phyloP scores from a whole-genome alignment of 352 stramenopile genomes.

The Phytophthora brassicae region DNA sequence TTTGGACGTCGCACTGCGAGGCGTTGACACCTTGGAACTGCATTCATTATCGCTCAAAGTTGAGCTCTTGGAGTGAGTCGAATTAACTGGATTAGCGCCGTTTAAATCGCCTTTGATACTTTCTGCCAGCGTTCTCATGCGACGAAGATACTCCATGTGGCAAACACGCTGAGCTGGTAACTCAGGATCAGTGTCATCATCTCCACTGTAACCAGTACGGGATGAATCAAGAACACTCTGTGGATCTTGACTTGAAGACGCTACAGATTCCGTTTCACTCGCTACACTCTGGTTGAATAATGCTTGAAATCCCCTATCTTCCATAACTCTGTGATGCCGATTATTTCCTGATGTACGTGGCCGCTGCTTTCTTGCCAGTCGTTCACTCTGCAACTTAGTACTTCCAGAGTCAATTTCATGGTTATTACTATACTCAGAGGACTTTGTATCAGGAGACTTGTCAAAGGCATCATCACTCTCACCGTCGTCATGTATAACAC shows the following conservation, averaged over 20 bases:
- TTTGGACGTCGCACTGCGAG: conserved; percentile 33
- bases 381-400: neutral
- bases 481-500: conserved; percentile 45
- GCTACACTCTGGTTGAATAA: conserved; percentile 6
- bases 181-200: conserved; percentile 37
- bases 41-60: neutral
- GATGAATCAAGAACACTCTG: conserved; percentile 9
- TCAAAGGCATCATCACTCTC: conserved; percentile 37
- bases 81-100: conserved; percentile 14
- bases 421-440: conserved; percentile 12
- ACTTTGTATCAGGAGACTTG: conserved; percentile 12
- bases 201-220: conserved; percentile 26
- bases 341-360: neutral
- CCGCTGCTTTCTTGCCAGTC: neutral
- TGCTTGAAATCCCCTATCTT: conserved; percentile 27
- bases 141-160: conserved; percentile 71
- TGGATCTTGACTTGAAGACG: neutral
- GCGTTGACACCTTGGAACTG: conserved; percentile 17
- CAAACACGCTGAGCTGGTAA: conserved; percentile 55
- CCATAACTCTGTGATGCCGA: conserved; percentile 33
- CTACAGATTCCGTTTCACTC: conserved; percentile 7
- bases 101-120: conserved; percentile 64
- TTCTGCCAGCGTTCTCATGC: conserved; percentile 68
- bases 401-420: neutral
- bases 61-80: conserved; percentile 1